Base-by-base conservation (phyloP, 305 asterid species). In the Fraxinus baroniana region DNA sequence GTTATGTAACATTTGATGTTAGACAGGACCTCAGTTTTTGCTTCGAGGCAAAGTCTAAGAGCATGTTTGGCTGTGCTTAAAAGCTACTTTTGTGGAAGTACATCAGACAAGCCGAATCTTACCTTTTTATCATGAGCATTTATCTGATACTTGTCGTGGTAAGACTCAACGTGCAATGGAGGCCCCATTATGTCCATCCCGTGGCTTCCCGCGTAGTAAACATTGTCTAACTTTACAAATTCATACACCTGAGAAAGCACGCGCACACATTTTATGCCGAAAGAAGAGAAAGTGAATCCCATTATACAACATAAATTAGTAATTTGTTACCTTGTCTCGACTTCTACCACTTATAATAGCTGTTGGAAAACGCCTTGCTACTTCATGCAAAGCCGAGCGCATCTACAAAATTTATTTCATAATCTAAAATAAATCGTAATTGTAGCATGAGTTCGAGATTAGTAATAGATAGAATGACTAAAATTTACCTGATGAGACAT, bases 131-230 rank as follows among this genome's bases (percentile, higher is more conserved):
- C 91, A 2, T 72, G 85, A 79, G 89, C 62, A 75, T 86, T 88
- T 17, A 82, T 89, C 71, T 86, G 91, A 82, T 85, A 87, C 73
- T 87, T 89, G 78, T 76, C 82, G 79, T 89, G 90, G 82, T 91
- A 85, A 39, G 93, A 90, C 26, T 76, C 82, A 4, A 78, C 44
- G 71, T 82, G 82, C 7, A 79, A 80, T 1, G 87, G 84, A 37
- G 98, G 98, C 30, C 97, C 97, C 91, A 89, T 91, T 74, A 94
- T 95, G 79, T 95, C 99, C 99, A 95, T 91, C 7, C 99, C 99
- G 81, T 95, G 99, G 90, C 98, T 94, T 32, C 99, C 99, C 7
- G 99, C 98, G 20, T 95, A 95, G 84, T 88, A 93, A 35, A 95
- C 87, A 78, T 92, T 92, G 79, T 92, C 95, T 55, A 95, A 82